Conservation (phyloP, 495 filamentous ascomycete species). For the Podospora pseudoanserina region DNA sequence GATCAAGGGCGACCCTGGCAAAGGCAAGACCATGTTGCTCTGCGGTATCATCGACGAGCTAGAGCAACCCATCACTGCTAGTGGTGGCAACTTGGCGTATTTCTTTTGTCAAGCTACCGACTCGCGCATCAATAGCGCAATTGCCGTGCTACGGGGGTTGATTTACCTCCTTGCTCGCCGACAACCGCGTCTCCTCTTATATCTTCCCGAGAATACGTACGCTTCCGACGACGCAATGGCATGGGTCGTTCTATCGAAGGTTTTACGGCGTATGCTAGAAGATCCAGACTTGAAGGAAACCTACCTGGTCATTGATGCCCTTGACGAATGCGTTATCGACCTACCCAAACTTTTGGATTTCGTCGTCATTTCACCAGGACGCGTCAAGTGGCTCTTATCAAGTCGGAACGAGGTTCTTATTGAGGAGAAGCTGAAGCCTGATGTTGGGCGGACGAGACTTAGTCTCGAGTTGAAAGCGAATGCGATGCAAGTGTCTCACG, state of each 20-base stretch:
- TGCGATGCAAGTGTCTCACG: slow-evolving; percentile 16
- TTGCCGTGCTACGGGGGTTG: slow-evolving; percentile 34
- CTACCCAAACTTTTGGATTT: slow-evolving; percentile 33
- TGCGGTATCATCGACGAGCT: slow-evolving; percentile 42
- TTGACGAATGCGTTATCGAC: slow-evolving; percentile 45
- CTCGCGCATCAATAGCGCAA: slow-evolving; percentile 29
- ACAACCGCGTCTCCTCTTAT: slow-evolving; percentile 24
- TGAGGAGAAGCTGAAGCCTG: slow-evolving; percentile 28
- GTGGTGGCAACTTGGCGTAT: background rate
- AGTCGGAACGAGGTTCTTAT: slow-evolving; percentile 24
- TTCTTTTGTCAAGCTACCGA: slow-evolving; percentile 43
- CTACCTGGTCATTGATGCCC: slow-evolving; percentile 46
- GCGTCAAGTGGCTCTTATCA: slow-evolving; percentile 42
- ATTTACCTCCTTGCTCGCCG: slow-evolving; percentile 29
- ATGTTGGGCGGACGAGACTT: slow-evolving; percentile 21
- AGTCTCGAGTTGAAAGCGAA: slow-evolving; percentile 34
- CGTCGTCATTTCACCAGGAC: slow-evolving; percentile 24
- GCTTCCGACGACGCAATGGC: slow-evolving; percentile 25
- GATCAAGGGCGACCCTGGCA: slow-evolving; percentile 23
- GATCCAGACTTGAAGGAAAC: slow-evolving; percentile 26
- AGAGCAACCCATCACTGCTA: slow-evolving; percentile 28
- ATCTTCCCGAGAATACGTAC: slow-evolving; percentile 24
- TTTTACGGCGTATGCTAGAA: slow-evolving; percentile 34
- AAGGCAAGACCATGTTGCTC: slow-evolving; percentile 50
- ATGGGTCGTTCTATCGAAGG: slow-evolving; percentile 27